Evolutionary conservation across 139 green algal genomes (phyloP).

Genomic region (Chlamydomonas eustigma): DNA sequence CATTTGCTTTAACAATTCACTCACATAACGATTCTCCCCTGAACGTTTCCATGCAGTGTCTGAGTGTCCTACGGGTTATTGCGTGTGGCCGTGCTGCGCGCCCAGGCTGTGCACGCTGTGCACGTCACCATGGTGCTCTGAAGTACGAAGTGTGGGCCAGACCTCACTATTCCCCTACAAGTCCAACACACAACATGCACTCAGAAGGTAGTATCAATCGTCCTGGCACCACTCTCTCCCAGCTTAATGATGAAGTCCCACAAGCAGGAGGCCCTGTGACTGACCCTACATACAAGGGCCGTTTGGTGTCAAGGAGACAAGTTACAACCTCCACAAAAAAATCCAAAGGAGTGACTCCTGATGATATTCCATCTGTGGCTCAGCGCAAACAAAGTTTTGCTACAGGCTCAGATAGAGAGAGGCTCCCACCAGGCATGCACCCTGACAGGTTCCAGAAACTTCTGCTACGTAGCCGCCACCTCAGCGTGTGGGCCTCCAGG

Average conservation of each 20-base stretch:
- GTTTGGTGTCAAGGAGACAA: neutral
- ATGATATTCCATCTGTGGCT: too few relatives aligned
- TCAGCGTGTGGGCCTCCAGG: too few relatives aligned
- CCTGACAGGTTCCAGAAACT: too few relatives aligned
- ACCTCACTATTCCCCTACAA: too few relatives aligned
- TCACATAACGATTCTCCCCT: neutral
- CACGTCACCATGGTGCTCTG: neutral
- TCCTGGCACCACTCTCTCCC: neutral
- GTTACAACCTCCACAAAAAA: neutral
- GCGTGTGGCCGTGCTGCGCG: neutral
- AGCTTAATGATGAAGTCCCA: neutral
- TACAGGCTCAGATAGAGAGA: too few relatives aligned
- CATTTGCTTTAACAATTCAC: neutral
- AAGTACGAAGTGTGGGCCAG: neutral
- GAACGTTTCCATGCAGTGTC: neutral
- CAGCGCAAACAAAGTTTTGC: too few relatives aligned
- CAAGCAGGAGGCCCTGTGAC: neutral
- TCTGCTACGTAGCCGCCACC: too few relatives aligned
- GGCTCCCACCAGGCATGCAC: too few relatives aligned
- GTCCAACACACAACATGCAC: too few relatives aligned
- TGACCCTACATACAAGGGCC: neutral
- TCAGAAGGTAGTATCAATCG: too few relatives aligned
- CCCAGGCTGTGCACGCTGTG: constrained; percentile 8
- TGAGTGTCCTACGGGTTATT: neutral
- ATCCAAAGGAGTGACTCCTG: too few relatives aligned